Evolutionary conservation across 176 grass and related monocot genomes (phyloP).

Genomic region (Metroxylon sagu): DNA sequence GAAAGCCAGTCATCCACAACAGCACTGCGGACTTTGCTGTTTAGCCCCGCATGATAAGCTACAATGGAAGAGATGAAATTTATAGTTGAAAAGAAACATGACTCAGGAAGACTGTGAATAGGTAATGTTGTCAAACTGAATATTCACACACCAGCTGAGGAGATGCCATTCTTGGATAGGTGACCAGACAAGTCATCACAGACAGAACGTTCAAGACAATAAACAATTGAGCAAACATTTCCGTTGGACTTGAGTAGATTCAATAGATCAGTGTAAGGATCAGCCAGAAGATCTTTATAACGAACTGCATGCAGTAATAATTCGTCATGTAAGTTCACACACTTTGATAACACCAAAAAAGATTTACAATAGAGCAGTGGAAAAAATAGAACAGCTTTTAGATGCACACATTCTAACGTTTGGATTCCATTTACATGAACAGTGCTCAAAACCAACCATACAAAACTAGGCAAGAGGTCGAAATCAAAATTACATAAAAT

Average conservation of each 20-base stretch:
- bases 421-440: no score
- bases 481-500: no score
- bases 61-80: conserved; percentile 20
- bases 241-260: conserved; percentile 70
- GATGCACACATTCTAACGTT: no score
- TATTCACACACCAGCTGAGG: conserved; percentile 54
- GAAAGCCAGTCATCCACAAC: conserved; percentile 89
- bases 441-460: conserved; percentile 11
- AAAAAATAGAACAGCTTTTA: neutral
- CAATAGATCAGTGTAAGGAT: conserved; percentile 66
- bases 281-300: conserved; percentile 92
- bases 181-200: conserved; percentile 76
- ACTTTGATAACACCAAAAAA: neutral
- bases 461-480: neutral
- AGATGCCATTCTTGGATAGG: conserved; percentile 60
- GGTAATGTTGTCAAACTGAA: no score
- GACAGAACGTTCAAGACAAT: conserved; percentile 80
- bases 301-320: conserved; percentile 55
- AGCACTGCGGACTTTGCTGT: conserved; percentile 62
- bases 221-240: conserved; percentile 85
- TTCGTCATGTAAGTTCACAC: conserved; percentile 16
- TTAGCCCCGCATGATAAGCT: conserved; percentile 94
- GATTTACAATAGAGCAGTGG: neutral
- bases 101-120: no score
- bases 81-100: neutral